Base-by-base conservation (phyloP, 2,329 filamentous ascomycete genomes). In the Colletotrichum somersetense region DNA sequence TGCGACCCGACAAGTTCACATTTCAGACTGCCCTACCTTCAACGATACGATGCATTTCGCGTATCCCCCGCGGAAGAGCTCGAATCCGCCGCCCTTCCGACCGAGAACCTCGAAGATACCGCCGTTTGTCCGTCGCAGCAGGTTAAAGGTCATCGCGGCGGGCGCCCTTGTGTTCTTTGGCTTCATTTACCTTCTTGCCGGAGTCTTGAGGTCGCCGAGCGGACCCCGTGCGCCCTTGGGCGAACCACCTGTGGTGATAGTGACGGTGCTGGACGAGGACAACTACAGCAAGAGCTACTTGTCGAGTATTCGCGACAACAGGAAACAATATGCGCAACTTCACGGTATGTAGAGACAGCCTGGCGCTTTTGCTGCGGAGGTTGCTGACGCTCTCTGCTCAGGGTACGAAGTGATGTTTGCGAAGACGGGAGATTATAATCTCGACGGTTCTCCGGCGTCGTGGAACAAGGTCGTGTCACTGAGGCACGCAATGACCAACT, bases 371-470 rank as follows among this genome's bases (percentile, higher is more conserved):
- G 12, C 26, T 50, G 11, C n/a, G 35, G 26, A 18, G 30, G 48
- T 48, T 30, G 62, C 75, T 77, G 65, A 79, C 62, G 33, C 16
- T 23, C n/a, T 30, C 64, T 18, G 52, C 2, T 48, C 74, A 97
- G 95, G 95, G 76, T 98, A 99, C 81, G 88, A 90, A 48, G 93
- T 92, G 52, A 95, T 98, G 86, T 92, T 97, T 80, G 90, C 93
- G 68, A 91, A 90, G 74, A 86, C 89, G n/a, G 88, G 87, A 78
- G 91, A 95, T 78, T 98, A 98, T 83, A 86, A 93, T 72, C 87
- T 94, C 42, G 81, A 85, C 71, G 87, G 87, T 70, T 82, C 89
- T 63, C 86, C 91, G 75, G 71, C 80, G 66, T 90, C 90, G 58
- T 97, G 93, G 93, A 87, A 93, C 53, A 91, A 93, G 77, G 89